Conservation (phyloP, 768 basidiomycete genomes). For the Amanita rubescens region DNA sequence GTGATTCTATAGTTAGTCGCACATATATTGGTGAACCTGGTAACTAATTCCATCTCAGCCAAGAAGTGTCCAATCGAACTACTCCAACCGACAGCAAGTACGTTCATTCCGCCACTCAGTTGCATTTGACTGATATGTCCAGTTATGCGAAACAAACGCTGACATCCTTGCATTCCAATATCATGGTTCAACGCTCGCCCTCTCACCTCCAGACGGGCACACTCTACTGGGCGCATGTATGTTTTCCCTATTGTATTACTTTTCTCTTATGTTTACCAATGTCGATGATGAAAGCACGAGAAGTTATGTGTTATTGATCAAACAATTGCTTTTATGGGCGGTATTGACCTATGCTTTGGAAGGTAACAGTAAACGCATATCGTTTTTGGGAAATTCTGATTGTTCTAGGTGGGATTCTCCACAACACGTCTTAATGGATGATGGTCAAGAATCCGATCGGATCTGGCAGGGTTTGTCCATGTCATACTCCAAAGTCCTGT, state of each 20-base stretch:
- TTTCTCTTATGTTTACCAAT: neutral
- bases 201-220: conserved; percentile 97
- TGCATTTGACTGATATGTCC: neutral
- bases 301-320: conserved; percentile 97
- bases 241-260: conserved; percentile 18
- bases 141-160: conserved; percentile 87
- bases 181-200: conserved; percentile 94
- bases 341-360: conserved; percentile 90
- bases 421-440: conserved; percentile 86
- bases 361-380: conserved; percentile 33
- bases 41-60: conserved; percentile 37
- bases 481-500: neutral
- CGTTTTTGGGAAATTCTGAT: neutral
- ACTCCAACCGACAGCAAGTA: conserved; percentile 93
- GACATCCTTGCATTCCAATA: conserved; percentile 76
- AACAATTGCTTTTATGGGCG: conserved; percentile 97
- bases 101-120: conserved; percentile 17
- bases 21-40: neutral
- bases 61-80: conserved; percentile 92
- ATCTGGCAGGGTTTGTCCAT: conserved; percentile 76
- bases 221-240: conserved; percentile 97
- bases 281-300: conserved; percentile 61
- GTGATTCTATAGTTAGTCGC: conserved; percentile 82
- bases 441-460: conserved; percentile 56
- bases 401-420: conserved; percentile 84